Percentiles rank a stretch among this genome's conserved stretches.
These are phyloP conservation scores for Phytophthora vignae DNA, from an alignment of 352 stramenopile genomes.

Conservation along the genomic window DNA sequence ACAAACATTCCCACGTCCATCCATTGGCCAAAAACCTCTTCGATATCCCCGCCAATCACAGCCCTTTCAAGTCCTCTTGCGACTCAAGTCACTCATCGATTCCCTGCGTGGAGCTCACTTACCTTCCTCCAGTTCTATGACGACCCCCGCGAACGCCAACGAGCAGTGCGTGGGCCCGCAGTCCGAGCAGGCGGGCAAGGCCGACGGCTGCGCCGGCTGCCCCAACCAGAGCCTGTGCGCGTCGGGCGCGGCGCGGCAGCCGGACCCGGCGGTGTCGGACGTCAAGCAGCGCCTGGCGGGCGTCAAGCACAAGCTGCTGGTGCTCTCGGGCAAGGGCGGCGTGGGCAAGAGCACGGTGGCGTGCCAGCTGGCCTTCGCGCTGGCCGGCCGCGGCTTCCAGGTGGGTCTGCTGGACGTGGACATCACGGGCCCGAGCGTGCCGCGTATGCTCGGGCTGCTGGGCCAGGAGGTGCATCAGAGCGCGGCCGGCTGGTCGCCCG, in stretches of 20 bases:
- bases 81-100: constrained; percentile 18
- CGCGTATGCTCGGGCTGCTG: constrained; percentile 95
- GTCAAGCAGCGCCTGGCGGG: constrained; percentile 86
- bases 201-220: constrained; percentile 95
- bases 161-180: constrained; percentile 95
- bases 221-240: constrained; percentile 97
- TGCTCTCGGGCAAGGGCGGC: constrained; percentile 99
- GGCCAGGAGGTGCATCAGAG: constrained; percentile 98
- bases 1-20: constrained; percentile 14
- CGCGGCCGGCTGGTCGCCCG: constrained; percentile 98
- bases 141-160: constrained; percentile 73
- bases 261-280: constrained; percentile 88
- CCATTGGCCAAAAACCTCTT: constrained; percentile 16
- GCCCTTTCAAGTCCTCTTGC: too few species aligned
- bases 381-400: constrained; percentile 94
- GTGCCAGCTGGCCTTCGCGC: constrained; percentile 97
- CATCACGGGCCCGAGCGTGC: constrained; percentile 98
- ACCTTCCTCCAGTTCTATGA: constrained; percentile 33
- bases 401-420: constrained; percentile 99
- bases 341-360: constrained; percentile 99
- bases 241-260: constrained; percentile 89
- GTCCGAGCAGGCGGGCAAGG: constrained; percentile 95
- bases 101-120: not conserved
- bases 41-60: not conserved
- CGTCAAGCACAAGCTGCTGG: constrained; percentile 97